Conservation (phyloP, 2,329 filamentous ascomycete genomes). For the Penicillium concentricum region DNA sequence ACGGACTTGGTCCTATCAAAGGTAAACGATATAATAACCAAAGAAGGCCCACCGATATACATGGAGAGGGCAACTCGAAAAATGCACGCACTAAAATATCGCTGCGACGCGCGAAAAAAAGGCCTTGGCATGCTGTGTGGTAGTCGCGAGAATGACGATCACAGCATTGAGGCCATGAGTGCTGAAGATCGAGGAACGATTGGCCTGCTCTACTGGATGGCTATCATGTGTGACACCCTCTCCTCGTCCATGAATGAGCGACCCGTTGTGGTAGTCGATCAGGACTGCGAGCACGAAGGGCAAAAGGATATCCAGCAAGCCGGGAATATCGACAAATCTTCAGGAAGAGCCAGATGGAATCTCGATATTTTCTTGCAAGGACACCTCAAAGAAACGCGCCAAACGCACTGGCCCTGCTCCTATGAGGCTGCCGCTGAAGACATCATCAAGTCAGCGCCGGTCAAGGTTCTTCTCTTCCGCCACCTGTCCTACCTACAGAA, state of each 20-base stretch:
- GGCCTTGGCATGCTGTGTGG: neutral
- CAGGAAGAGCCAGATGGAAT: neutral
- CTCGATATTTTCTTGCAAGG: neutral
- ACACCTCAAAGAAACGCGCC: neutral
- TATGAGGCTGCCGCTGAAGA: neutral
- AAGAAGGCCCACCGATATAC: neutral
- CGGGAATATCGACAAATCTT: neutral
- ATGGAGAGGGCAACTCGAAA: neutral
- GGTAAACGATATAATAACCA: neutral
- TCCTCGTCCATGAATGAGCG: neutral
- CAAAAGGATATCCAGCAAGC: neutral
- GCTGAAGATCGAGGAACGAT: neutral
- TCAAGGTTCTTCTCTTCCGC: neutral
- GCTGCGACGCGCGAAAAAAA: neutral
- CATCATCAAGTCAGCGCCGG: neutral
- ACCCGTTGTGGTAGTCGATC: neutral
- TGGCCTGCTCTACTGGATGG: neutral
- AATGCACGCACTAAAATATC: neutral
- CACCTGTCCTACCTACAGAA: neutral
- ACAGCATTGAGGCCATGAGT: neutral
- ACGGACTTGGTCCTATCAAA: neutral
- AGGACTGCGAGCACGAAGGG: neutral
- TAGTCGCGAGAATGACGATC: neutral
- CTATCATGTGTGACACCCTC: neutral
- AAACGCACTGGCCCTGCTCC: neutral